Evolutionary conservation across 768 basidiomycete species (phyloP), one percentile per base, ranked within the genome.

Genomic region (Flagelloscypha sp.): DNA sequence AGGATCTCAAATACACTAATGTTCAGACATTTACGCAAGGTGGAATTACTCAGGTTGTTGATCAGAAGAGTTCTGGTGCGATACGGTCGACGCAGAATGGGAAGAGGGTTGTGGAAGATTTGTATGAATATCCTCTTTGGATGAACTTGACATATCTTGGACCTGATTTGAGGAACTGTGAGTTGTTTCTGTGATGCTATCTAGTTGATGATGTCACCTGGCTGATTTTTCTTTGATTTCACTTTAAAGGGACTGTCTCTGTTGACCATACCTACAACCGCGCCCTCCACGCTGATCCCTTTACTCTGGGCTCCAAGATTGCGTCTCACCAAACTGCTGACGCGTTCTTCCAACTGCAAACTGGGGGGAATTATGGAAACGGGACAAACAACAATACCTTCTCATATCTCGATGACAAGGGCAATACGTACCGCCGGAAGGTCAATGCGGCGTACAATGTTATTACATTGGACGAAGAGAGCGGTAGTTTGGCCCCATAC

Each of bases 221-320:
- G 7, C 38, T 45, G 27, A 46, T 18, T 7, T 18, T 34, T 17
- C 27, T 37, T 28, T 6, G n/a, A 32, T 18, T 16, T 24, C 11
- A 22, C 20, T n/a, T 7, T 37, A 4, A 33, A 83, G 79, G 71
- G 48, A 61, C 63, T 33, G 57, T 66, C 7, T 46, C 50, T 3
- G 68, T 87, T 39, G 79, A 86, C 46, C 84, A 84, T 47, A 78
- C 76, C 1, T 87, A 84, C 48, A 54, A 73, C 33, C 74, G 83
- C 16, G 57, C 61, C 16, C 54, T 77, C 24, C 48, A 68, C 10
- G 81, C 82, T 1, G 63, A 65, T 25, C 76, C 81, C 2, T 71
- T 79, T 42, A 66, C 74, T 35, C 48, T 74, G 5, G 68, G 66
- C 7, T 79, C 76, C 7, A 69, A 66, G 33, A 34, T 15, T 37